phyloP scores from a whole-genome alignment of 2,329 filamentous ascomycete species.

The Coniochaeta pulveracea region DNA sequence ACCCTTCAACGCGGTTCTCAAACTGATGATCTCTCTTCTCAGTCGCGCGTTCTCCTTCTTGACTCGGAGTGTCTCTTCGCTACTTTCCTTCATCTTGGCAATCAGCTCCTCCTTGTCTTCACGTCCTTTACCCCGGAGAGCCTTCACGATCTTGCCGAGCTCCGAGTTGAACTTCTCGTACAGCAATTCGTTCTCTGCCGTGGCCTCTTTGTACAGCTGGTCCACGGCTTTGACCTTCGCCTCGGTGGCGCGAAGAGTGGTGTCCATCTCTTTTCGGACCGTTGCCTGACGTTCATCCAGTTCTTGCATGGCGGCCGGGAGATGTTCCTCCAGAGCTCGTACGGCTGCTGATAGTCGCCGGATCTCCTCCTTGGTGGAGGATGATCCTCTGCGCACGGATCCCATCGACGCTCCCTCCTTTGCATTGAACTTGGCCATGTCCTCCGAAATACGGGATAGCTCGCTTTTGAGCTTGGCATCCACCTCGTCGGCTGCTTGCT shows the following conservation, averaged over 20 bases:
- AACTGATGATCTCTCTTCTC: constrained; percentile 69
- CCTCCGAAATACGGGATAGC: constrained; percentile 67
- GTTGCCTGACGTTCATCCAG: constrained; percentile 48
- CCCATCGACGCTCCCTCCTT: constrained; percentile 11
- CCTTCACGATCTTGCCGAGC: constrained; percentile 69
- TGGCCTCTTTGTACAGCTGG: constrained; percentile 77
- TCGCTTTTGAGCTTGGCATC: constrained; percentile 64
- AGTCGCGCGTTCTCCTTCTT: constrained; percentile 80
- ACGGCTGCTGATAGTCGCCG: constrained; percentile 45
- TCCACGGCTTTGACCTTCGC: constrained; percentile 73
- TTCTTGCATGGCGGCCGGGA: constrained; percentile 49
- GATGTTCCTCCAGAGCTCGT: constrained; percentile 52
- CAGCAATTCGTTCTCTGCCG: constrained; percentile 82
- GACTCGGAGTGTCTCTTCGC: constrained; percentile 65
- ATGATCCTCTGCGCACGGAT: constrained; percentile 14
- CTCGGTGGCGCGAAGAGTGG: constrained; percentile 61
- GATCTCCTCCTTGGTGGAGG: constrained; percentile 27
- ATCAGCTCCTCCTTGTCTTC: constrained; percentile 73
- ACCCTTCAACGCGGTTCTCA: constrained; percentile 43
- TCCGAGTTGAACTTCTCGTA: constrained; percentile 92
- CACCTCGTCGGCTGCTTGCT: constrained; percentile 58
- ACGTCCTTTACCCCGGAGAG: constrained; percentile 58
- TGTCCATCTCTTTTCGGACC: constrained; percentile 61
- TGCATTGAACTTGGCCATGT: constrained; percentile 51
- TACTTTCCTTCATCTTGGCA: constrained; percentile 55